Evolutionary conservation across 1,284 basidiomycete species (phyloP).

Genomic region (Ceratorhiza oryzae-sativae): DNA sequence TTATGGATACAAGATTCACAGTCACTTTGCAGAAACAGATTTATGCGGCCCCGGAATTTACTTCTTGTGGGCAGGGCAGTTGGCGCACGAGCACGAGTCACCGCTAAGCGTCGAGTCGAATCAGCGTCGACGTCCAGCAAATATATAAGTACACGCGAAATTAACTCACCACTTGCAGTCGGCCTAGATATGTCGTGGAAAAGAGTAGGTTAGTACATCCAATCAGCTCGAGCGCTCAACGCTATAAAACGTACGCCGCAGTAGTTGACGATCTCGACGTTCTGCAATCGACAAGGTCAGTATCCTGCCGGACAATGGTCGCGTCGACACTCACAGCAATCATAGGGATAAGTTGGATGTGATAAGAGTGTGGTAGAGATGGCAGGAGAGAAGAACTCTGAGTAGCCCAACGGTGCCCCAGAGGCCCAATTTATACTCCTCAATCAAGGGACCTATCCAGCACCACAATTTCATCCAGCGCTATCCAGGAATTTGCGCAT

Average conservation of each 20-base stretch:
- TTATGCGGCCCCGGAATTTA: not conserved
- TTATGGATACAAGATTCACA: not conserved
- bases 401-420: not conserved
- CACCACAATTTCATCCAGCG: slow-evolving; percentile 9
- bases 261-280: slow-evolving; percentile 29
- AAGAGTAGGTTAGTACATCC: not conserved
- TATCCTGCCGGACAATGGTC: not conserved
- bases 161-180: slow-evolving; percentile 13
- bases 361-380: slow-evolving; percentile 1
- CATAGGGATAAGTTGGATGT: slow-evolving; percentile 8
- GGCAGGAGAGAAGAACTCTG: slow-evolving; percentile 10
- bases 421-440: slow-evolving; percentile 1
- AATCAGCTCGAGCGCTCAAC: not conserved
- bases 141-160: not conserved
- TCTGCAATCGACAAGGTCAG: not conserved
- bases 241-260: slow-evolving; percentile 12
- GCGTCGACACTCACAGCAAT: slow-evolving; percentile 24
- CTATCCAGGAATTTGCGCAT: not conserved
- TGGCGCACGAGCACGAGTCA: not conserved
- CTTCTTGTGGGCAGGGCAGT: slow-evolving; percentile 16
- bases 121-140: not conserved
- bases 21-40: not conserved
- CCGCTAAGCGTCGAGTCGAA: not conserved
- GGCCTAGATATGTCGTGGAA: not conserved
- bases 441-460: slow-evolving; percentile 10